phyloP scores from a whole-genome alignment of 106 monocot species.

The Phalaenopsis aphrodite region DNA sequence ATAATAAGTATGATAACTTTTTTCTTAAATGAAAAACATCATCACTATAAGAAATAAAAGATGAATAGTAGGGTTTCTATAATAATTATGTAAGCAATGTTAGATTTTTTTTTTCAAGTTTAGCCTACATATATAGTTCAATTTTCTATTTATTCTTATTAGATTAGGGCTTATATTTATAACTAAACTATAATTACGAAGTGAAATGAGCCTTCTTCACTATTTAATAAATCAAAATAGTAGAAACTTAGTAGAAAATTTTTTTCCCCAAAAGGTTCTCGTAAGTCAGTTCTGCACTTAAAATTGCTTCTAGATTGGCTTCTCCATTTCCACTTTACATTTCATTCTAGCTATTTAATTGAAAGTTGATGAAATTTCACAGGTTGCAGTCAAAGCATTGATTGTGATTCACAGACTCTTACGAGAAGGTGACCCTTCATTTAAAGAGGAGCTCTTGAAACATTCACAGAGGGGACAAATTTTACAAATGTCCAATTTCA shows the following conservation, averaged over 20 bases:
- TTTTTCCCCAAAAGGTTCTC: background rate
- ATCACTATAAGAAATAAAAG: background rate
- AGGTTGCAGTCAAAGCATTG: conserved; percentile 65
- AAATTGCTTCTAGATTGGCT: background rate
- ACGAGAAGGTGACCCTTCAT: conserved; percentile 66
- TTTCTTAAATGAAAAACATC: background rate
- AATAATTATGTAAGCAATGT: background rate
- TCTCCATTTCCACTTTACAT: background rate
- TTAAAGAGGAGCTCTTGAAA: conserved; percentile 50
- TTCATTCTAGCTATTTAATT: conserved; percentile 5
- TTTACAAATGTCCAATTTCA: conserved; percentile 64
- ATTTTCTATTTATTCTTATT: background rate
- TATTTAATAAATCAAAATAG: background rate
- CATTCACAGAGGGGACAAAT: conserved; percentile 43
- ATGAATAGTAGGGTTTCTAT: background rate
- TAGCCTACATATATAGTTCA: background rate
- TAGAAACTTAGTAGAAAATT: background rate
- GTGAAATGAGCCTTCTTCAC: background rate
- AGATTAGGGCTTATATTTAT: background rate
- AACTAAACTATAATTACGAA: background rate
- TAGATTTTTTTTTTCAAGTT: background rate
- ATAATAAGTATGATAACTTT: background rate
- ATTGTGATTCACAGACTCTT: conserved; percentile 56
- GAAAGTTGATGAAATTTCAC: conserved; percentile 11
- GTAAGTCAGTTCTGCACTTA: background rate